Evolutionary conservation across 257 asterid species (phyloP).

Genomic region (Solanum rostratum): DNA sequence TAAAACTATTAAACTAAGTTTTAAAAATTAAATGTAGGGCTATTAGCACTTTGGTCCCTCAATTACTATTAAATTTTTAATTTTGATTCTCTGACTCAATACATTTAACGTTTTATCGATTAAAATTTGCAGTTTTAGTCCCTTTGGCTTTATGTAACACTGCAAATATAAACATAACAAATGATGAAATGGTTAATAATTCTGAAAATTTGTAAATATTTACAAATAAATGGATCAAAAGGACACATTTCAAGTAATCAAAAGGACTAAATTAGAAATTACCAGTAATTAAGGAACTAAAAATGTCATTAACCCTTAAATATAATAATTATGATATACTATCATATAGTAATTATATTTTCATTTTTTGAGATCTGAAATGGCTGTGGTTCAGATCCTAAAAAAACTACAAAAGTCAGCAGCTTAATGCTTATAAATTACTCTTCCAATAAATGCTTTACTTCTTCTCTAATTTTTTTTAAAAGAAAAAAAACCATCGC

Average conservation of each 20-base stretch:
- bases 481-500: not conserved
- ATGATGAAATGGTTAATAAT: not conserved
- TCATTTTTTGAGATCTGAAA: not conserved
- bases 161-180: not conserved
- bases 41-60: not conserved
- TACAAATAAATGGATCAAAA: not conserved
- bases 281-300: not conserved
- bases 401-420: constrained; percentile 1
- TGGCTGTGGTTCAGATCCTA: not conserved
- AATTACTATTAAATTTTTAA: not conserved
- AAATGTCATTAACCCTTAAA: not conserved
- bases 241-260: not conserved
- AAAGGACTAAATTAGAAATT: not conserved
- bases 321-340: not conserved
- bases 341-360: not conserved
- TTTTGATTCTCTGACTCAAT: too few species aligned
- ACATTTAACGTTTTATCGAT: not conserved
- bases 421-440: not conserved
- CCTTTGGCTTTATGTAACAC: not conserved
- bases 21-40: not conserved
- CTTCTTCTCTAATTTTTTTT: not conserved
- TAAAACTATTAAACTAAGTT: not conserved
- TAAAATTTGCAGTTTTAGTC: not conserved
- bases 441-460: not conserved
- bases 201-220: not conserved